Base-by-base conservation (phyloP, 352 stramenopile genomes). In the Pythium rhizo-oryzae region DNA sequence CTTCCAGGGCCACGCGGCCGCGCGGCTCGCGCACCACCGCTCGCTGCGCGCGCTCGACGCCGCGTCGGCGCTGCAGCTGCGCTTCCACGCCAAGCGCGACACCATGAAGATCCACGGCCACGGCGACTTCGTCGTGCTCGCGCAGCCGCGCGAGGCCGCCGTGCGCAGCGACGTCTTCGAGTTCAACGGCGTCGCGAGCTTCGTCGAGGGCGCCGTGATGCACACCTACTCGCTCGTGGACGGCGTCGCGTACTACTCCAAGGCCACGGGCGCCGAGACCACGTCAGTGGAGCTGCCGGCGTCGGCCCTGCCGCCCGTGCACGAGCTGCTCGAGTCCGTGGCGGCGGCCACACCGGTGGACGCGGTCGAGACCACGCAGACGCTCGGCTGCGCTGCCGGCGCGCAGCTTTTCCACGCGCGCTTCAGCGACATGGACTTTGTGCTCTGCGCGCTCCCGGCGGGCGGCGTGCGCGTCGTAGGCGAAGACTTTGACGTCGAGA, bases 21-120 rank as follows among this genome's bases (percentile, higher is more conserved):
- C 70, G 12, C 78, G 80, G 28, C 19, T 83, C 19, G 67, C 78
- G 43, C 81, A 85, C 54, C 76, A 85, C 50, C 71, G 67, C 30
- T 72, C 80, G 69, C 67, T 86, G 24, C 69, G 65, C 1, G 74
- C 71, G 33, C 65, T 85, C 11, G 70, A 81, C 41, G 59, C 72
- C 44, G 56, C 74, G 43, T 59, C 67, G 0, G 53, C 71, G 18
- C 67, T 80, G 4, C 71, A 66, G 56, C 52, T 81, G 19, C 61
- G 54, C 8, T 79, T 90, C 74, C 72, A 76, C 39, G 76, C 83
- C 64, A 81, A 87, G 57, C 79, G 81, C 23, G 72, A 65, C 52
- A 77, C 79, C 21, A 87, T 90, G 79, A 68, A 73, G 16, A 68
- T 86, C 46, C 80, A 87, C 54, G 76, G 78, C n/a, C 41, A 75